Percentiles rank a stretch among this genome's conserved stretches.
Conservation (phyloP, 345 rosid genomes). For the Citrus unshiu region DNA sequence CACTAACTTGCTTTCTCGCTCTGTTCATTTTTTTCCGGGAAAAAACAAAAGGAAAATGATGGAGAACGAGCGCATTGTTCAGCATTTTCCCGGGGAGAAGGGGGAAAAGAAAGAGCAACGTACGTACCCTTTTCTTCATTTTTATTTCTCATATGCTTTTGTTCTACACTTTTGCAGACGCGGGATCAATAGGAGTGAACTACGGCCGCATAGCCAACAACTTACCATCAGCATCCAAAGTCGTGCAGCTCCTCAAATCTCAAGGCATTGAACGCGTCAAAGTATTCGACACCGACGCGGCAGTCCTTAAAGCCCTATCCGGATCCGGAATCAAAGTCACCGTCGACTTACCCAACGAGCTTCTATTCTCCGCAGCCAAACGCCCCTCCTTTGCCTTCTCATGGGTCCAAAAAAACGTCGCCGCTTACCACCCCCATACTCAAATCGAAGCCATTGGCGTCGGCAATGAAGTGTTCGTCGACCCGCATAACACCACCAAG, state of each 20-base stretch:
- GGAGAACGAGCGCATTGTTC: not conserved
- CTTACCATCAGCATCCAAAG: slow-evolving; percentile 72
- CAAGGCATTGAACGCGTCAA: slow-evolving; percentile 71
- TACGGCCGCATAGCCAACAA: slow-evolving; percentile 83
- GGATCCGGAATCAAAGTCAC: slow-evolving; percentile 81
- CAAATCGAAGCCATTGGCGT: slow-evolving; percentile 87
- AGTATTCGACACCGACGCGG: slow-evolving; percentile 73
- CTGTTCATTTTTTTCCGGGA: not conserved
- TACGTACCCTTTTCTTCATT: not conserved
- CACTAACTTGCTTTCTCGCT: not conserved
- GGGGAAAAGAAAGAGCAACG: not conserved
- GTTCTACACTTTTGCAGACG: slow-evolving; percentile 37
- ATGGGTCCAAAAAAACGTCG: slow-evolving; percentile 80
- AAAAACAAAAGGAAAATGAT: not conserved
- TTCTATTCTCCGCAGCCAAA: slow-evolving; percentile 62
- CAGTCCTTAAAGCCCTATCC: slow-evolving; percentile 73
- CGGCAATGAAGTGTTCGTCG: slow-evolving; percentile 93
- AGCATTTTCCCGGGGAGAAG: not conserved
- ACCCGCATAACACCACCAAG: slow-evolving; percentile 66
- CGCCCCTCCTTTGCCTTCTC: slow-evolving; percentile 43
- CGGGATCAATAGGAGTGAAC: slow-evolving; percentile 86
- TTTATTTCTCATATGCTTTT: not conserved
- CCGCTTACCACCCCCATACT: slow-evolving; percentile 63
- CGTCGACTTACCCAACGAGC: slow-evolving; percentile 78
- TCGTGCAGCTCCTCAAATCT: slow-evolving; percentile 64